phyloP scores from a whole-genome alignment of 73 alveolate genomes.

The Tetrahymena borealis region DNA sequence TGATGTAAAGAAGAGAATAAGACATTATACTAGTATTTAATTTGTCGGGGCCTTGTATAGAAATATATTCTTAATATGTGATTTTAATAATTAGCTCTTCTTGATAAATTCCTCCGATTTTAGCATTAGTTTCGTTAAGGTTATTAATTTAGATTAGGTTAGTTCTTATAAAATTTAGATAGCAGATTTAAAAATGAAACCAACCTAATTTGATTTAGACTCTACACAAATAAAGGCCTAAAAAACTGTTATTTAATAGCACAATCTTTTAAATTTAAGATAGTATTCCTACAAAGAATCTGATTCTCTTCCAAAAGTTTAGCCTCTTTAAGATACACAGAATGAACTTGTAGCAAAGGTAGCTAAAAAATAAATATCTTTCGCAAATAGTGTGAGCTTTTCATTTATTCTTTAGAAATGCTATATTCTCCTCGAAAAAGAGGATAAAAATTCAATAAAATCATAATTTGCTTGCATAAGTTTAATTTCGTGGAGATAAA shows the following conservation, averaged over 20 bases:
- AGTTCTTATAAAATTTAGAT: background rate
- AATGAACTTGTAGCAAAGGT: background rate
- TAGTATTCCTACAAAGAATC: background rate
- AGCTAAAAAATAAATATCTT: background rate
- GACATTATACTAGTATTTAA: background rate
- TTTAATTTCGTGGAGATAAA: background rate
- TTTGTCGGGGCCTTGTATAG: background rate
- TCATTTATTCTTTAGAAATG: background rate
- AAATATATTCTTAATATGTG: background rate
- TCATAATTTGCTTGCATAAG: background rate
- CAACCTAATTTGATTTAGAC: background rate
- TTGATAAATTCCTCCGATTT: background rate
- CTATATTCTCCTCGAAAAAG: background rate
- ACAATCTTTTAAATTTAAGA: background rate
- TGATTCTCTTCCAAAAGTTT: background rate
- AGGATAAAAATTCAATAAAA: background rate
- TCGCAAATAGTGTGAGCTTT: background rate
- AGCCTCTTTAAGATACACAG: background rate
- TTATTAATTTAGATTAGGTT: background rate
- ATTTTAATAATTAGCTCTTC: background rate
- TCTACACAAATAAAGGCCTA: background rate
- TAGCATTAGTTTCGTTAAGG: background rate
- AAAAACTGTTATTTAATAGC: background rate
- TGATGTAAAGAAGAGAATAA: background rate
- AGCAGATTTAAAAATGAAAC: background rate